A percentile compares a stretch with the other conserved stretches of the same genome.
Conservation (phyloP, 805 yeast species). For the Cyberlindnera xishuangbannaensis region DNA sequence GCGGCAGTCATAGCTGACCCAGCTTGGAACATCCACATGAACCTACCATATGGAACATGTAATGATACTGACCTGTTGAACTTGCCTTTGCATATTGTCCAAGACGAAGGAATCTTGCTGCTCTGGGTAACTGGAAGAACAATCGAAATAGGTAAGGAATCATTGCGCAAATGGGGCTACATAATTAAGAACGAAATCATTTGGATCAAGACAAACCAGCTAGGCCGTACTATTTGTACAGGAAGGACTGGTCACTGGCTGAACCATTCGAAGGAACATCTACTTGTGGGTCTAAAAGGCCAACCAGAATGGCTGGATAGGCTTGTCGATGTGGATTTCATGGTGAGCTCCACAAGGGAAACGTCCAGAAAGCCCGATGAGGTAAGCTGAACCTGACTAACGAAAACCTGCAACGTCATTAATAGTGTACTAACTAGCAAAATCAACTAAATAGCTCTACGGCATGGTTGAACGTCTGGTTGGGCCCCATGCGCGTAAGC, state of each 20-base stretch:
- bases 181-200: slow-evolving; percentile 69
- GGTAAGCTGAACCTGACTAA: slow-evolving; percentile 15
- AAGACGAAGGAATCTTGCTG: slow-evolving; percentile 76
- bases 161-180: slow-evolving; percentile 80
- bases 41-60: slow-evolving; percentile 69
- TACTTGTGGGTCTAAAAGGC: slow-evolving; percentile 82
- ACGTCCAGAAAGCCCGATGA: slow-evolving; percentile 92
- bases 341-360: slow-evolving; percentile 82
- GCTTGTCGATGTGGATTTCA: slow-evolving; percentile 64
- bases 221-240: slow-evolving; percentile 84
- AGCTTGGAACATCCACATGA: slow-evolving; percentile 96
- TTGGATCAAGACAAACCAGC: slow-evolving; percentile 89
- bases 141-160: slow-evolving; percentile 78
- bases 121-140: slow-evolving; percentile 97
- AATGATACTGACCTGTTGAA: slow-evolving; percentile 68
- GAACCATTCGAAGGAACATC: slow-evolving; percentile 90
- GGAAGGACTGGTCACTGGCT: slow-evolving; percentile 98
- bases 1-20: slow-evolving; percentile 83
- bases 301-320: slow-evolving; percentile 64
- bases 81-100: slow-evolving; percentile 62
- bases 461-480: slow-evolving; percentile 81
- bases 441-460: slow-evolving; percentile 45
- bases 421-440: too few relatives aligned
- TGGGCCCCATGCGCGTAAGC: slow-evolving; percentile 68
- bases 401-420: too few relatives aligned